Percentiles rank a stretch among this genome's conserved stretches.
These are phyloP conservation scores for Mycena alexandri DNA, from an alignment of 768 basidiomycete species.

Conservation along the genomic window DNA sequence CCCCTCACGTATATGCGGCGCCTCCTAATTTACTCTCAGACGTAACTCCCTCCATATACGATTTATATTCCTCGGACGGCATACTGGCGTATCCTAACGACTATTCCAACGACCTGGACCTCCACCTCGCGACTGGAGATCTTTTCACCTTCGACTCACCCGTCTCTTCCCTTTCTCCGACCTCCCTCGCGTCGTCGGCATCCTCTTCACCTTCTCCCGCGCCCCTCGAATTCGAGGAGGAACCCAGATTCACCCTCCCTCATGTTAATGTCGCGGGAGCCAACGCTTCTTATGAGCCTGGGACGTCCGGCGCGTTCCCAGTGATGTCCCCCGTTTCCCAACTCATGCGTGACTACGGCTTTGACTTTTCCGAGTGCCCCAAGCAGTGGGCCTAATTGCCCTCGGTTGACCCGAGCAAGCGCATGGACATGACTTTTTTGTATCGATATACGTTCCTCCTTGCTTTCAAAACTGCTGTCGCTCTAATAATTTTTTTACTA, in stretches of 20 bases:
- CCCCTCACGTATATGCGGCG: background rate
- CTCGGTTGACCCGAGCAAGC: constrained; percentile 27
- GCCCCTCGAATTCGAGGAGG: constrained; percentile 19
- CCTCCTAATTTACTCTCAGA: constrained; percentile 13
- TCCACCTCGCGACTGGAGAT: constrained; percentile 7
- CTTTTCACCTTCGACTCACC: constrained; percentile 25
- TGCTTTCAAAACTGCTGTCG: constrained; percentile 23
- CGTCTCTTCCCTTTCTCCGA: constrained; percentile 22
- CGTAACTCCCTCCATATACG: background rate
- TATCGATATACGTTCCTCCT: constrained; percentile 26
- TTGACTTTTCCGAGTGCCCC: constrained; percentile 8
- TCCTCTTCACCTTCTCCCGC: constrained; percentile 30
- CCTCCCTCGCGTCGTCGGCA: constrained; percentile 13
- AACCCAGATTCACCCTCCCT: constrained; percentile 3
- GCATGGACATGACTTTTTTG: constrained; percentile 26
- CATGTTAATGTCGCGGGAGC: constrained; percentile 20
- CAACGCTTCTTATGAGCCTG: constrained; percentile 20
- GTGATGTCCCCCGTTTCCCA: constrained; percentile 27
- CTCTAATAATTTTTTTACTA: constrained; percentile 20
- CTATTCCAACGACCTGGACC: constrained; percentile 12
- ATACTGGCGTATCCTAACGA: constrained; percentile 5
- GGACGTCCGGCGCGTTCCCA: constrained; percentile 10
- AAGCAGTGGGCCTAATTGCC: constrained; percentile 20
- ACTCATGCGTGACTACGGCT: constrained; percentile 12
- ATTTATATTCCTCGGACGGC: background rate